These are phyloP conservation scores for Bisporella sp. DNA, from an alignment of 2,329 filamentous ascomycete genomes.

Conservation along the genomic window DNA sequence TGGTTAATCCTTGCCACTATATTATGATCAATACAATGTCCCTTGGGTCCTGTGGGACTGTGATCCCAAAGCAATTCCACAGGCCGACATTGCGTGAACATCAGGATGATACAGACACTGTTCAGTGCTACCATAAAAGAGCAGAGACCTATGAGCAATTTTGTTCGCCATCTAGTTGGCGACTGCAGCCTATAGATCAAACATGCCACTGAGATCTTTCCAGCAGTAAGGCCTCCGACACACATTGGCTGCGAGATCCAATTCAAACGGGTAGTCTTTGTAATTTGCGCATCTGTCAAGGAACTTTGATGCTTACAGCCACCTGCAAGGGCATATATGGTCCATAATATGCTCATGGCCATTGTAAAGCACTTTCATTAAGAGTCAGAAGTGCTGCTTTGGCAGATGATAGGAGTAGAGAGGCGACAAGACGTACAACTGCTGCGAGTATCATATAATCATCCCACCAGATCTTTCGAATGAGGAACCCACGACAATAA, in stretches of 20 bases:
- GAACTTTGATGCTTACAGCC: background rate
- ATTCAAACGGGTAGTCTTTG: background rate
- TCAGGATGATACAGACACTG: background rate
- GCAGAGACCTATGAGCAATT: background rate
- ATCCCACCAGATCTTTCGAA: background rate
- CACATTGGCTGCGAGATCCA: background rate
- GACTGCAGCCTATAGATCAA: constrained; percentile 1
- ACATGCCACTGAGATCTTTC: background rate
- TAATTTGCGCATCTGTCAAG: background rate
- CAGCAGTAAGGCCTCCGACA: background rate
- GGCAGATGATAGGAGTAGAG: background rate
- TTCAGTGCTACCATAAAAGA: background rate
- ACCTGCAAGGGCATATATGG: background rate
- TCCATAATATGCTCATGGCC: background rate
- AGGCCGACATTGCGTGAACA: background rate
- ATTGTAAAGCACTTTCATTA: background rate
- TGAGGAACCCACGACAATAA: background rate
- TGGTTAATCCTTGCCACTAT: background rate
- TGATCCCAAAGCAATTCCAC: background rate
- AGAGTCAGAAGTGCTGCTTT: background rate
- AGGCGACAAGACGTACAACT: background rate
- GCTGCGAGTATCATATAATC: background rate
- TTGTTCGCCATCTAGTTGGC: background rate
- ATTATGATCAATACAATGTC: background rate
- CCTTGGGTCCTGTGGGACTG: background rate